phyloP scores from a whole-genome alignment of 2,329 filamentous ascomycete genomes.

The Bipolaris zeicola region DNA sequence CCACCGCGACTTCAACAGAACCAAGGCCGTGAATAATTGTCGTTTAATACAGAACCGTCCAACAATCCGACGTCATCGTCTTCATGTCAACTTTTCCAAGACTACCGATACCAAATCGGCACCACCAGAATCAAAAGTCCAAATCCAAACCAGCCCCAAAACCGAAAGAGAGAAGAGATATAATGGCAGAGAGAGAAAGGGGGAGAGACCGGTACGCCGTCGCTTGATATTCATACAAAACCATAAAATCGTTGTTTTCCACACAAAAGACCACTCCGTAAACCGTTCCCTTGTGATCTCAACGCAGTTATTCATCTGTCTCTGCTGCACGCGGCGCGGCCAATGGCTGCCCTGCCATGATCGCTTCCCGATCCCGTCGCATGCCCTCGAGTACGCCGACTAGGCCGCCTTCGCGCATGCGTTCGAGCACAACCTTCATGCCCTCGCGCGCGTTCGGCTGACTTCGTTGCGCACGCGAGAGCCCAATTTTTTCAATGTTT shows the following conservation, averaged over 20 bases:
- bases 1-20: not conserved
- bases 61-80: no score
- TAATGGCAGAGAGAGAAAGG: slow-evolving; percentile 8
- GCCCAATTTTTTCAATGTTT: slow-evolving; percentile 78
- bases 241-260: slow-evolving; percentile 9
- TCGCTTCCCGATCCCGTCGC: slow-evolving; percentile 62
- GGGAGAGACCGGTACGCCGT: slow-evolving; percentile 37
- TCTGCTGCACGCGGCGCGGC: slow-evolving; percentile 18
- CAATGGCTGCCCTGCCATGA: slow-evolving; percentile 34
- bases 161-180: slow-evolving; percentile 13
- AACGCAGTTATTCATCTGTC: slow-evolving; percentile 28
- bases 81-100: not conserved
- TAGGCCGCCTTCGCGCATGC: slow-evolving; percentile 68
- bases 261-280: not conserved
- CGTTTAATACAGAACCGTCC: not conserved
- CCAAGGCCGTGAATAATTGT: not conserved
- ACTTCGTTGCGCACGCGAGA: slow-evolving; percentile 76
- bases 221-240: slow-evolving; percentile 36
- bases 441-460: slow-evolving; percentile 81
- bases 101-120: not conserved
- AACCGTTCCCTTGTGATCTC: not conserved
- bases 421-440: slow-evolving; percentile 80
- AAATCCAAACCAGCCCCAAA: slow-evolving; percentile 6
- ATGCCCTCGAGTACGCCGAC: slow-evolving; percentile 74
- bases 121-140: slow-evolving; percentile 30